Conservation (phyloP, 331 rosid species). For the Rhamnella rubrinervis region DNA sequence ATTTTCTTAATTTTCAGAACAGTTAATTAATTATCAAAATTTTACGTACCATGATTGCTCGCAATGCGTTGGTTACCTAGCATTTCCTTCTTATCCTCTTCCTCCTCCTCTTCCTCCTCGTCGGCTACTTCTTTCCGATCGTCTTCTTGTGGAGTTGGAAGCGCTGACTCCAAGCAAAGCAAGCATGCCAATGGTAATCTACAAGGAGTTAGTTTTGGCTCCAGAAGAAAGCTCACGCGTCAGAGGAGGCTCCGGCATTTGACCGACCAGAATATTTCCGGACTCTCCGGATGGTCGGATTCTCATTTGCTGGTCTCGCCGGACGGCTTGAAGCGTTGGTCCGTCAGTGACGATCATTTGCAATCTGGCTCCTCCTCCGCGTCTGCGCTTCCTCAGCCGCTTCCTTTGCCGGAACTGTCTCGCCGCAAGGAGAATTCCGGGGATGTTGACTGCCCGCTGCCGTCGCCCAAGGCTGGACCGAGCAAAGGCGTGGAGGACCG, state of each 20-base stretch:
- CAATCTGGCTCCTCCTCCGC: conserved; percentile 19
- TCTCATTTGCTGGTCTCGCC: not conserved
- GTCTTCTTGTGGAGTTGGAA: not conserved
- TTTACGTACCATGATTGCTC: conserved; percentile 15
- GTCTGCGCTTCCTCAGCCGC: conserved; percentile 53
- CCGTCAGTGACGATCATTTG: conserved; percentile 3
- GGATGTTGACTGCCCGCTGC: conserved; percentile 42
- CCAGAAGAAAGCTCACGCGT: conserved; percentile 31
- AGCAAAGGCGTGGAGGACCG: conserved; percentile 37
- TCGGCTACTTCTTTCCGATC: conserved; percentile 24
- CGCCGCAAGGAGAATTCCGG: conserved; percentile 31
- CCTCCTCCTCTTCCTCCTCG: not conserved
- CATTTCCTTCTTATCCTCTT: conserved; percentile 43
- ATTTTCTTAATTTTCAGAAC: too few relatives aligned
- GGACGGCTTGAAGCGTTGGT: not conserved
- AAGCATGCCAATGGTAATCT: conserved; percentile 11
- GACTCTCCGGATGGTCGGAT: conserved; percentile 19
- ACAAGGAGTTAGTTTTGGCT: conserved; percentile 36
- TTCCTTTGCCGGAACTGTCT: conserved; percentile 71
- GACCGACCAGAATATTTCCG: conserved; percentile 18
- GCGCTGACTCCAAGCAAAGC: conserved; percentile 15
- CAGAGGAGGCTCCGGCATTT: conserved; percentile 42
- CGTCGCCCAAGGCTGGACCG: conserved; percentile 46
- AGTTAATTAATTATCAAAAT: not conserved
- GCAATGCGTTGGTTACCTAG: conserved; percentile 81